Evolutionary conservation across 768 basidiomycete genomes (phyloP), one percentile per base, ranked within the genome.

Genomic region (Mycena pura): DNA sequence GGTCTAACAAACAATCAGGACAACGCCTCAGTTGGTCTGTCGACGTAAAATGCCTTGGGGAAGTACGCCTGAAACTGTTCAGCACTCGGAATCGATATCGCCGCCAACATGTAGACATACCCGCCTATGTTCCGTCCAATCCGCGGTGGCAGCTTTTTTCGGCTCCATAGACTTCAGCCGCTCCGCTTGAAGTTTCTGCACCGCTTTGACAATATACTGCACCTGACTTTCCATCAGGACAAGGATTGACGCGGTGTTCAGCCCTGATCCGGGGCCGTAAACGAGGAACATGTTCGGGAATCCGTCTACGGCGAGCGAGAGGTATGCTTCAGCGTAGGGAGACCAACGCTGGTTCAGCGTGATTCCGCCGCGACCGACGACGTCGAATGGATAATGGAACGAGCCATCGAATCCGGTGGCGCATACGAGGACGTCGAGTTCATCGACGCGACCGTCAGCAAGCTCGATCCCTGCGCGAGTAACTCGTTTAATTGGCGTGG

Each of bases 61-160:
- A 60, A 60, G 25, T 60, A 60, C 25, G 48, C 57, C 57, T 59
- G 32, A 3, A 44, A 15, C 17, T 19, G 8, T 24, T 34, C 29
- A 49, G 22, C 57, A 32, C 44, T 41, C 1, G n/a, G 45, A 19
- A 0, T 19, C n/a, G 14, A 36, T 29, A n/a, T 2, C 2, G 14
- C 13, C 8, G n/a, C 11, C 6, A 25, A 27, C 5, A 19, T 6
- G 7, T 14, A 29, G 19, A 51, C 49, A 4, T 14, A 53, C 58
- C 50, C 46, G 39, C 58, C 19, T 60, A n/a, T 60, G 58, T 27
- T 52, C 58, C n/a, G 58, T 28, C 58, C 58, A 60, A 53, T 60
- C 58, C 9, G 22, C 27, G 9, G 36, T 40, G 3, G 58, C 58
- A 44, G 46, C 58, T 11, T 47, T 60, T 44, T 60, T 60, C 21